phyloP scores from a whole-genome alignment of 2,329 filamentous ascomycete genomes.

The Trichoderma lentiforme region DNA sequence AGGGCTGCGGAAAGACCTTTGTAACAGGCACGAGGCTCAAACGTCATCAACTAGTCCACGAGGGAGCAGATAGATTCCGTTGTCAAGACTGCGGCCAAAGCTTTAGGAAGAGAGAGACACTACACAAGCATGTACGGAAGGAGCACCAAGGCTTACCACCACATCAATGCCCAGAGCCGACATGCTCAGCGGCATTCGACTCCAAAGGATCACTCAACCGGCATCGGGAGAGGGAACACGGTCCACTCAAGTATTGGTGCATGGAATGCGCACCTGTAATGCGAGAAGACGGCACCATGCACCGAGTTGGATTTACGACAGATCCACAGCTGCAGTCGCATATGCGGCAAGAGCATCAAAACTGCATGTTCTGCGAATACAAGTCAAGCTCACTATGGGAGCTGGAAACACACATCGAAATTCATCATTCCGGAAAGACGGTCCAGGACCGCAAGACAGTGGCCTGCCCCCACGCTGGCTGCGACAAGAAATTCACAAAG shows the following conservation, averaged over 20 bases:
- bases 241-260: slow-evolving; percentile 70
- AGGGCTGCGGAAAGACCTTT: slow-evolving; percentile 76
- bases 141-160: slow-evolving; percentile 71
- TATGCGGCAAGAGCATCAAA: slow-evolving; percentile 67
- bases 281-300: slow-evolving; percentile 38
- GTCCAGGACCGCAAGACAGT: slow-evolving; percentile 64
- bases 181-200: slow-evolving; percentile 69
- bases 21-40: slow-evolving; percentile 74
- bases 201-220: slow-evolving; percentile 66
- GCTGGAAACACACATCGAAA: slow-evolving; percentile 74
- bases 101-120: slow-evolving; percentile 83
- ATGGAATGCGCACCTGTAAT: slow-evolving; percentile 59
- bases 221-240: slow-evolving; percentile 69
- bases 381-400: slow-evolving; percentile 64
- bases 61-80: slow-evolving; percentile 67
- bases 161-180: slow-evolving; percentile 62
- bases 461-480: slow-evolving; percentile 64
- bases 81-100: slow-evolving; percentile 73
- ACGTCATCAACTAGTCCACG: slow-evolving; percentile 73
- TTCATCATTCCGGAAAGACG: slow-evolving; percentile 63
- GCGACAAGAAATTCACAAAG: slow-evolving; percentile 74
- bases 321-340: slow-evolving; percentile 70
- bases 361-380: slow-evolving; percentile 72
- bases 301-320: slow-evolving; percentile 64
- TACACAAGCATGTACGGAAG: slow-evolving; percentile 76